These are phyloP conservation scores for Nicotiana knightiana DNA, from an alignment of 257 asterid genomes.

Conservation along the genomic window DNA sequence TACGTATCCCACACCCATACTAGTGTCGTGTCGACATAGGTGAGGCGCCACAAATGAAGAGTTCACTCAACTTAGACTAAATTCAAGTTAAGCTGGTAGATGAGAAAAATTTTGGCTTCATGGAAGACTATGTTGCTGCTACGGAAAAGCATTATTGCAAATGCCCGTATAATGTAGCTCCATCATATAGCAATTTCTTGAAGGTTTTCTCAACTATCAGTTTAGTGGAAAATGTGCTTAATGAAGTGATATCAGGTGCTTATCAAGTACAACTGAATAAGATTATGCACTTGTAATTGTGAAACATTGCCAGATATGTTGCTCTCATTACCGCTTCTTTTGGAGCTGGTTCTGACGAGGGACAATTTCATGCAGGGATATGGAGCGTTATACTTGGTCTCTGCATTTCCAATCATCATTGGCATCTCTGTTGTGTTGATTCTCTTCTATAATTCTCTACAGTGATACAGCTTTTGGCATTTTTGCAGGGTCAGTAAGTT, in stretches of 20 bases:
- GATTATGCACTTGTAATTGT: background rate
- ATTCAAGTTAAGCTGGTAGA: background rate
- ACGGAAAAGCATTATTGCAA: background rate
- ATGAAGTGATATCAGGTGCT: background rate
- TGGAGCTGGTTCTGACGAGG: conserved; percentile 15
- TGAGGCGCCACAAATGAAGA: too few relatives aligned
- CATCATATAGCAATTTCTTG: background rate
- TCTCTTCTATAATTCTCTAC: conserved; percentile 86
- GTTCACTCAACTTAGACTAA: too few relatives aligned
- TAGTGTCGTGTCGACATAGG: too few relatives aligned
- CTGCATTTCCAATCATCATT: conserved; percentile 88
- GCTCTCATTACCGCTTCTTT: conserved; percentile 12
- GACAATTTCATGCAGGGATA: conserved; percentile 61
- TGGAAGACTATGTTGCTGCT: background rate
- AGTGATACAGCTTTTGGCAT: conserved; percentile 23
- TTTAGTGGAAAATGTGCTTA: background rate
- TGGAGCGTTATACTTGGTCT: conserved; percentile 92
- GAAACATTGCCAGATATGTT: background rate
- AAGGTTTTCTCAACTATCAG: background rate
- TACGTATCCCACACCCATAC: too few relatives aligned
- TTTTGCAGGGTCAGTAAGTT: conserved; percentile 8
- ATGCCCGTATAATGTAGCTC: background rate
- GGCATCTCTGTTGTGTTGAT: conserved; percentile 90
- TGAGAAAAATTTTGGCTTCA: background rate
- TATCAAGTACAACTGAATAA: background rate